Conservation (phyloP, 495 filamentous ascomycete genomes). For the Penicillium desertorum region DNA sequence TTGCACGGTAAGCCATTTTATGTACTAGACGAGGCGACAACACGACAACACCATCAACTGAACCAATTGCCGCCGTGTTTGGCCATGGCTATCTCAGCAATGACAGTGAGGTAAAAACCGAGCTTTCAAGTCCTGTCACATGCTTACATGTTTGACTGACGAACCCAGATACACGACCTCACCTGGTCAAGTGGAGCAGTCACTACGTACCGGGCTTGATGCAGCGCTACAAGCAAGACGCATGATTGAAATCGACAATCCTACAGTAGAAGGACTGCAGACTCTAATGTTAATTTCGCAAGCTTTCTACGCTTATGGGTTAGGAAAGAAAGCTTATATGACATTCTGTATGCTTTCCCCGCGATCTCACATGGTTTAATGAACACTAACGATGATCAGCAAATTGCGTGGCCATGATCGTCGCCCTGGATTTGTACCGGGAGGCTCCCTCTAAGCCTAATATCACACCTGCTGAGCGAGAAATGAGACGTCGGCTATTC, state of each 20-base stretch:
- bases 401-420: conserved; percentile 75
- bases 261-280: conserved; percentile 72
- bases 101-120: conserved; percentile 61
- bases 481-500: conserved; percentile 72
- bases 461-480: conserved; percentile 61
- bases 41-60: conserved; percentile 64
- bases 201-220: conserved; percentile 59
- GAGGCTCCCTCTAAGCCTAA: conserved; percentile 60
- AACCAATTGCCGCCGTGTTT: conserved; percentile 64
- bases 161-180: conserved; percentile 57
- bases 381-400: conserved; percentile 44
- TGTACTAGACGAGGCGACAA: conserved; percentile 70
- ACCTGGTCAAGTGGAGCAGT: conserved; percentile 58
- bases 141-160: conserved; percentile 12
- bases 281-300: conserved; percentile 72
- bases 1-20: conserved; percentile 77
- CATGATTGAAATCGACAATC: conserved; percentile 75
- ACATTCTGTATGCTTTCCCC: conserved; percentile 58
- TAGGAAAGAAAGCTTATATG: conserved; percentile 85
- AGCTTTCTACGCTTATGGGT: conserved; percentile 72
- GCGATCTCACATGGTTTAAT: conserved; percentile 5
- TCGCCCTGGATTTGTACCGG: conserved; percentile 73
- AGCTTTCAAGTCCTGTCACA: background rate
- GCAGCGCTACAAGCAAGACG: conserved; percentile 64
- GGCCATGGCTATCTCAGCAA: conserved; percentile 69